Conservation (phyloP, 2,329 filamentous ascomycete genomes). For the Juglanconis oblonga region DNA sequence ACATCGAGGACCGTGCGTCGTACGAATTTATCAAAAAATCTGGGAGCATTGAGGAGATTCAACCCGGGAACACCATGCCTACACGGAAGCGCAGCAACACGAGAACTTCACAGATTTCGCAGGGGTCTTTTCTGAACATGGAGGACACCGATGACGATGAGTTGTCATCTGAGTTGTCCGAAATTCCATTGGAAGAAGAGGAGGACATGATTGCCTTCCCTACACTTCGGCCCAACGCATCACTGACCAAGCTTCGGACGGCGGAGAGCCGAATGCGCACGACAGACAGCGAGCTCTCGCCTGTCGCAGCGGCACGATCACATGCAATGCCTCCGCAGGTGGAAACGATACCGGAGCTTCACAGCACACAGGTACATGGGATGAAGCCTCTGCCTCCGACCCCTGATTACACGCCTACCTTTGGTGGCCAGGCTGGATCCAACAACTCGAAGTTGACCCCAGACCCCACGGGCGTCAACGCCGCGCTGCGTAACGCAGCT, state of each 20-base stretch:
- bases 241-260: slow-evolving; percentile 17
- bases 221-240: slow-evolving; percentile 22
- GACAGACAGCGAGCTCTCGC: slow-evolving; percentile 34
- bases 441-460: slow-evolving; percentile 25
- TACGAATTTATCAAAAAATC: slow-evolving; percentile 55
- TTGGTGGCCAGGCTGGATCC: slow-evolving; percentile 35
- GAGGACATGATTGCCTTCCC: slow-evolving; percentile 25
- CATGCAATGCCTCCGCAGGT: slow-evolving; percentile 37
- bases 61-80: slow-evolving; percentile 24
- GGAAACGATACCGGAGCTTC: slow-evolving; percentile 33
- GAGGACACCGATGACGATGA: slow-evolving; percentile 50
- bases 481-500: slow-evolving; percentile 34
- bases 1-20: slow-evolving; percentile 37
- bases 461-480: slow-evolving; percentile 33
- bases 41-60: slow-evolving; percentile 47
- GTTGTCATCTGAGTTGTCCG: slow-evolving; percentile 61
- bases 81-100: slow-evolving; percentile 24
- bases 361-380: slow-evolving; percentile 40
- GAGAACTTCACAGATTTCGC: slow-evolving; percentile 6
- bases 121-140: slow-evolving; percentile 44
- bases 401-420: slow-evolving; percentile 46
- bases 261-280: slow-evolving; percentile 24
- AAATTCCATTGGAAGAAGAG: slow-evolving; percentile 40
- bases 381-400: slow-evolving; percentile 47
- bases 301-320: slow-evolving; percentile 45